Percentiles rank a stretch among this genome's conserved stretches.
Conservation (phyloP, 371 early-diverging fungal species). For the Actinomortierella wolfii region DNA sequence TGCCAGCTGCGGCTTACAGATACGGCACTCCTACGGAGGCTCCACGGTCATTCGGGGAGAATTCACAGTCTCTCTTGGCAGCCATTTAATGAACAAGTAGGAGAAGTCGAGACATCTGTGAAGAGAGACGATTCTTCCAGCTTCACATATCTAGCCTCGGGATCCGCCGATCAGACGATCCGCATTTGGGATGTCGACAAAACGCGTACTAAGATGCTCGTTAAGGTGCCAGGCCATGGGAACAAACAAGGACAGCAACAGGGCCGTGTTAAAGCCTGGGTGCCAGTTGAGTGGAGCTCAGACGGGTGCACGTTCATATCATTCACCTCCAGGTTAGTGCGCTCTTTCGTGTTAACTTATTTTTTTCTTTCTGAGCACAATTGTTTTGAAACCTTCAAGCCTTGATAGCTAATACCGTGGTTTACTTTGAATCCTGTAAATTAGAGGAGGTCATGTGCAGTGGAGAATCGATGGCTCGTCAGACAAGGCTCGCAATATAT, state of each 20-base stretch:
- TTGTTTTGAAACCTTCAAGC: background rate
- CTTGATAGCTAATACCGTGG: too few relatives aligned
- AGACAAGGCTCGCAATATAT: constrained; percentile 1
- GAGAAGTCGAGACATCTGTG: too few relatives aligned
- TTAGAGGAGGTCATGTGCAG: constrained; percentile 22
- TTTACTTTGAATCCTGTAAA: too few relatives aligned
- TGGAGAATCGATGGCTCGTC: constrained; percentile 11
- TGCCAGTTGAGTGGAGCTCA: constrained; percentile 29
- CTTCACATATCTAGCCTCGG: constrained; percentile 22
- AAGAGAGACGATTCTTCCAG: background rate
- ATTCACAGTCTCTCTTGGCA: constrained; percentile 39
- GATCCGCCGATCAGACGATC: constrained; percentile 47
- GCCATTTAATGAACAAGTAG: constrained; percentile 11
- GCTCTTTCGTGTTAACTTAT: background rate
- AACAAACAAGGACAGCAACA: constrained; percentile 1
- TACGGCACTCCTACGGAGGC: constrained; percentile 14
- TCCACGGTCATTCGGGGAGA: constrained; percentile 28
- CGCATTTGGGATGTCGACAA: constrained; percentile 46
- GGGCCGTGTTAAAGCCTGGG: constrained; percentile 19
- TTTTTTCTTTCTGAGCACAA: background rate
- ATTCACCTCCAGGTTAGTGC: constrained; percentile 21
- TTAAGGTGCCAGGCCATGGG: constrained; percentile 16
- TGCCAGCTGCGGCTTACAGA: constrained; percentile 7
- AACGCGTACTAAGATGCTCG: constrained; percentile 1
- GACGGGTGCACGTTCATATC: constrained; percentile 19